Conservation (phyloP, 208 protist genomes). For the Lotmaria passim region DNA sequence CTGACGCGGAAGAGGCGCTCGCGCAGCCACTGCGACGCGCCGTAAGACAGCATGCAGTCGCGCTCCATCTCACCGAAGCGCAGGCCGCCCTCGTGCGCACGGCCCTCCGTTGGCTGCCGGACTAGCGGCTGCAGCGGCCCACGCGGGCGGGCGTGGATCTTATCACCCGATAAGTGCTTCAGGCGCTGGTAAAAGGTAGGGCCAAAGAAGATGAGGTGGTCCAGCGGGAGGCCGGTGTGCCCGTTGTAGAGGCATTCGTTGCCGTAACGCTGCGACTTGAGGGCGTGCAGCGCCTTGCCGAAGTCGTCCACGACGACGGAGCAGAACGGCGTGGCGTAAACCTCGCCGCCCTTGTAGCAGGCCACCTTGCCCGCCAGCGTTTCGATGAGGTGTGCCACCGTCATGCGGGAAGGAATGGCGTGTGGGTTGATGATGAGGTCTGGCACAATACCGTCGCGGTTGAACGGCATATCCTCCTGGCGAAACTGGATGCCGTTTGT, state of each 20-base stretch:
- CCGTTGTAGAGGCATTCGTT: constrained; percentile 97
- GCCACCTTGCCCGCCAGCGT: constrained; percentile 84
- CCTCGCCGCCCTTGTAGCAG: constrained; percentile 95
- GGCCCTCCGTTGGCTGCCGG: constrained; percentile 99
- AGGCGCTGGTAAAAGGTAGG: constrained; percentile 99
- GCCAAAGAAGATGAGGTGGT: constrained; percentile 99
- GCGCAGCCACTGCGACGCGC: constrained; percentile 94
- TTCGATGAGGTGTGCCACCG: constrained; percentile 99
- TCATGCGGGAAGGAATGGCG: constrained; percentile 99
- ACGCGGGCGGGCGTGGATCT: constrained; percentile 98
- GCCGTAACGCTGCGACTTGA: constrained; percentile 97
- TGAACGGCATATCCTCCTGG: constrained; percentile 99
- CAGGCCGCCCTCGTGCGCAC: constrained; percentile 97
- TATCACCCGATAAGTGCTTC: constrained; percentile 99
- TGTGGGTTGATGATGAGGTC: constrained; percentile 99
- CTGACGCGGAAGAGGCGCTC: constrained; percentile 98
- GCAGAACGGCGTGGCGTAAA: constrained; percentile 96
- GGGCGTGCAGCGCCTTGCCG: constrained; percentile 73
- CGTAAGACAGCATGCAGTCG: constrained; percentile 99
- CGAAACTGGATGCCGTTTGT: constrained; percentile 98
- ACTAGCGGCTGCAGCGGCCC: constrained; percentile 96
- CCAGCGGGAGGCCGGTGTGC: constrained; percentile 97
- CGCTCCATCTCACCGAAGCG: constrained; percentile 99
- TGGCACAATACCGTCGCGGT: constrained; percentile 95
- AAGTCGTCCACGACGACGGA: constrained; percentile 96